These are phyloP conservation scores for Serendipita vermifera DNA, from an alignment of 768 basidiomycete species.

Conservation along the genomic window DNA sequence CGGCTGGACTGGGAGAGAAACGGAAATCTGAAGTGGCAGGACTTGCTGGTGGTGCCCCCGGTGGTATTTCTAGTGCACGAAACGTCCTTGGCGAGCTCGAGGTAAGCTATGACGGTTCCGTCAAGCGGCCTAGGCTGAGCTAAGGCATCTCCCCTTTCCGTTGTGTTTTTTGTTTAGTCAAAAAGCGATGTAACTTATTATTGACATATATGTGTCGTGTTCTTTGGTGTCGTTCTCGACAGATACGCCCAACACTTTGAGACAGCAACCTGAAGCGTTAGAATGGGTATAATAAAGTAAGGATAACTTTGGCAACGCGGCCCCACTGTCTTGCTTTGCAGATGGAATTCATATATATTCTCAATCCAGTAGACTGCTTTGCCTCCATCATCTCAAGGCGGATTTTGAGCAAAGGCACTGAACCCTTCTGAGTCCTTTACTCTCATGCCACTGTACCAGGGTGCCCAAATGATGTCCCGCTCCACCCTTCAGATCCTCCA, in stretches of 20 bases:
- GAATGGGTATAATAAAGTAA: not conserved
- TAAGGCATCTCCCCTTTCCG: too few species aligned
- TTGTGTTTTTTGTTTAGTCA: too few species aligned
- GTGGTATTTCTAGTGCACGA: not conserved
- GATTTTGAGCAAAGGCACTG: too few species aligned
- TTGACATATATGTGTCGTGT: not conserved
- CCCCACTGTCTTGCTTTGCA: too few species aligned
- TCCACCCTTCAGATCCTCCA: too few species aligned
- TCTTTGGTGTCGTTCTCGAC: not conserved
- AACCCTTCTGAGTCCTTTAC: too few species aligned
- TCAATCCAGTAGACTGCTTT: too few species aligned
- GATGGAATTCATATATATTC: too few species aligned
- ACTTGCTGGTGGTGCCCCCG: not conserved
- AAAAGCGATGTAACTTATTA: not conserved
- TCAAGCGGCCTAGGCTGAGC: constrained; percentile 1
- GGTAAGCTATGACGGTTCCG: not conserved
- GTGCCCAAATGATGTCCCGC: too few species aligned
- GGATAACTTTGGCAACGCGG: too few species aligned
- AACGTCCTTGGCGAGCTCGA: not conserved
- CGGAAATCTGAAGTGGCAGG: not conserved
- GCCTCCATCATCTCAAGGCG: too few species aligned
- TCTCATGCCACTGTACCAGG: too few species aligned
- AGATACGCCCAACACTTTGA: not conserved
- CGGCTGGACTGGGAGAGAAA: constrained; percentile 3
- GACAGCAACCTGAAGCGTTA: not conserved